Base-by-base conservation (phyloP, 495 filamentous ascomycete species). In the Collariella sp. region DNA sequence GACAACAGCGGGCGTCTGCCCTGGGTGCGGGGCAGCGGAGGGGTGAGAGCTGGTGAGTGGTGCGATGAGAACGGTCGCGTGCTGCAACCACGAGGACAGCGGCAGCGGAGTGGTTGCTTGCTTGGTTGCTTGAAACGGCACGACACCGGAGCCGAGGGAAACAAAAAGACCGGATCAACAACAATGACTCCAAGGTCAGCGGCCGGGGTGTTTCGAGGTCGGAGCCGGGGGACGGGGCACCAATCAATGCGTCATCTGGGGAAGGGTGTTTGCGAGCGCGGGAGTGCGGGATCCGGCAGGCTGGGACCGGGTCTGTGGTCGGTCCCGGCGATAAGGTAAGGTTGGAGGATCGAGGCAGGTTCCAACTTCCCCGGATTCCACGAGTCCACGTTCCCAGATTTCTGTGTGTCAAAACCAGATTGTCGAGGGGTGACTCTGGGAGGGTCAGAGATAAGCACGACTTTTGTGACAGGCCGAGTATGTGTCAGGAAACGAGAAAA, bases 201-300 rank as follows among this genome's bases (percentile, higher is more conserved):
- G 52, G 45, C 47, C 53, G 55, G 61, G 60, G 59, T 50, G 55
- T 52, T 55, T 48, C n/a, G 57, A 33, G 45, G 62, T 60, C 57
- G 40, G 56, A 35, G 45, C 47, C 57, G 46, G 46, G 62, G 56
- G 55, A 60, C 44, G 69, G 26, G 5, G 71, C 69, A 67, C 73
- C 71, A 75, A 73, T 70, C 72, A 73, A 66, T 69, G 70, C 72
- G 72, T 73, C 73, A 74, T 72, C 67, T 66, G 70, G 72, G 66
- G 70, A 71, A 72, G 26, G n/a, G 65, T 54, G 57, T 57, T 46
- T 61, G 58, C 49, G 49, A 15, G n/a, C 15, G 35, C n/a, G 26
- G 5, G 26, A 31, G 35, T 52, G 49, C 53, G 66, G 69, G 71
- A 76, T 70, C 71, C 71, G 70, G 65, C 69, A 69, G 68, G 59